Base-by-base conservation (phyloP, 2,329 filamentous ascomycete genomes). In the Hymenoscyphus fraxineus region DNA sequence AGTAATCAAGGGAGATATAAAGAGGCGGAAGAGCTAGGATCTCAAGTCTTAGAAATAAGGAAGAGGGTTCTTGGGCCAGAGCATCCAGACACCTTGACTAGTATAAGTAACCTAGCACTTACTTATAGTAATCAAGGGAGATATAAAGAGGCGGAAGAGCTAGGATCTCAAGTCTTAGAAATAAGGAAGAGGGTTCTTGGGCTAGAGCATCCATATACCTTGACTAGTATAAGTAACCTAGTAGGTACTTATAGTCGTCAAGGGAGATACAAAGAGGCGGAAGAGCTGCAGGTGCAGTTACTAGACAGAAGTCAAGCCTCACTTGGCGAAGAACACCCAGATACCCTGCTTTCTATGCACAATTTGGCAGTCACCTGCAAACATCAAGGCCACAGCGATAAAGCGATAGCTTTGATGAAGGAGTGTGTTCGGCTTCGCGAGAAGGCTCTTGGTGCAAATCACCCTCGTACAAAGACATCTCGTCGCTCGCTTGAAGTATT, bases 261-360 rank as follows among this genome's bases (percentile, higher is more conserved):
- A 54, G 41, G 40, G 1, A 27, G 22, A 13, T 38, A 12, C 3
- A 54, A 40, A 27, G 47, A 61, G 35, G 59, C 44, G 1, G 59
- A 56, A 27, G 41, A 61, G 27, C 27, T 56, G 27, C 2, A 6
- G 16, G 32, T 38, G 19, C 22, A 39, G 35, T 5, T 22, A 9
- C 59, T 61, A 7, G 47, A 61, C 16, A n/a, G 12, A 16, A 38
- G 2, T 12, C 19, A 6, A n/a, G 55, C 31, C 15, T 1, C 56
- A 2, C 16, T 61, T 16, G 59, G 59, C 4, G 10, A 39, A 13
- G 59, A 56, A 22, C 59, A 61, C n/a, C 59, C 59, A 13, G 13
- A 22, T 1, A 61, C 59, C 6, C 27, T 61, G 31, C 3, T 6
- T 13, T 5, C 16, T 55, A 61, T 61, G 59, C 16, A 38, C 3